phyloP scores from a whole-genome alignment of 1,284 basidiomycete genomes.

The Butyriboletus appendiculatus region DNA sequence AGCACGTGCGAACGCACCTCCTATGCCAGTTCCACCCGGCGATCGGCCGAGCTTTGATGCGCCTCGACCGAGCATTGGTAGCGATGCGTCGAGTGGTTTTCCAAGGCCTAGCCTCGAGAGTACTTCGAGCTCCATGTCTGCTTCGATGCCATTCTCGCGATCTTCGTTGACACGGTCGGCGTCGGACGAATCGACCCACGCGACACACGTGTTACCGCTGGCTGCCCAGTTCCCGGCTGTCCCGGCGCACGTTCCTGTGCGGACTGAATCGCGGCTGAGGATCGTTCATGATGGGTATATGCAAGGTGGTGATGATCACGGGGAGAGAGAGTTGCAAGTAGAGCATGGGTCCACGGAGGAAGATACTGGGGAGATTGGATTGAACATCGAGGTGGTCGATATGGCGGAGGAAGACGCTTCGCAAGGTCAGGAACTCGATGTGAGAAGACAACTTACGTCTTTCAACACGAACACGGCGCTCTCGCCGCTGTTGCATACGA shows the following conservation, averaged over 20 bases:
- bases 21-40: constrained; percentile 26
- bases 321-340: constrained; percentile 18
- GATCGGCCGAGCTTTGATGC: constrained; percentile 22
- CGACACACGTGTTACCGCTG: constrained; percentile 20
- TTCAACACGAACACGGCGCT: constrained; percentile 6
- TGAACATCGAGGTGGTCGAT: constrained; percentile 21
- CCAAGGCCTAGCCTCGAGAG: constrained; percentile 31
- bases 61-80: constrained; percentile 22
- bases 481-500: constrained; percentile 55
- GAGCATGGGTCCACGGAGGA: constrained; percentile 21
- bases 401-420: constrained; percentile 20
- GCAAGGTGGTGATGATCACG: constrained; percentile 17
- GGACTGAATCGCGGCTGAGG: constrained; percentile 34
- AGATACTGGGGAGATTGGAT: not conserved
- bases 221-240: constrained; percentile 35
- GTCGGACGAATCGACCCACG: constrained; percentile 29
- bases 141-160: constrained; percentile 14
- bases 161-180: constrained; percentile 21
- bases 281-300: constrained; percentile 29
- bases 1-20: constrained; percentile 22
- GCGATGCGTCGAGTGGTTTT: constrained; percentile 15
- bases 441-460: constrained; percentile 1
- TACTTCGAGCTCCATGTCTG: constrained; percentile 17
- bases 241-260: constrained; percentile 31
- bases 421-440: constrained; percentile 10